phyloP scores from a whole-genome alignment of 1,284 basidiomycete species.

The Phylloboletellus chloephorus region DNA sequence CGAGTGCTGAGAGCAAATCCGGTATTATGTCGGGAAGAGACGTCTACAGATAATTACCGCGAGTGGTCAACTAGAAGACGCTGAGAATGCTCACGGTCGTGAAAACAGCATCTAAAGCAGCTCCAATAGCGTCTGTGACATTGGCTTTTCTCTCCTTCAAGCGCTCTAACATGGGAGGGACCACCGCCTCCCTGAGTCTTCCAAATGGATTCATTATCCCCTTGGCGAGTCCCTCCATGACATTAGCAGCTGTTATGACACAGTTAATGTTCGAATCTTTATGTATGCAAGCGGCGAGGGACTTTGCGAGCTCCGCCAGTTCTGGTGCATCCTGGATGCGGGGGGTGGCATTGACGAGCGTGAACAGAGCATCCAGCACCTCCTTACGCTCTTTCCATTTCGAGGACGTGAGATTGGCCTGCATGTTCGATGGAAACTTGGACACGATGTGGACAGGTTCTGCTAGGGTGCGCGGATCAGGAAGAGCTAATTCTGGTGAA shows the following conservation, averaged over 20 bases:
- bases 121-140: slow-evolving; percentile 86
- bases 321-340: slow-evolving; percentile 77
- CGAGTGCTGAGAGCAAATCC: slow-evolving; percentile 73
- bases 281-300: slow-evolving; percentile 77
- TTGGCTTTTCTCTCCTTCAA: slow-evolving; percentile 92
- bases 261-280: slow-evolving; percentile 95
- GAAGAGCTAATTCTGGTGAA: slow-evolving; percentile 40
- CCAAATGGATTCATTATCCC: slow-evolving; percentile 76
- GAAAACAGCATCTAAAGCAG: slow-evolving; percentile 88
- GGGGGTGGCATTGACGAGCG: slow-evolving; percentile 66
- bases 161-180: slow-evolving; percentile 82
- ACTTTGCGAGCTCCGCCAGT: slow-evolving; percentile 68
- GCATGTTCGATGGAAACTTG: slow-evolving; percentile 72
- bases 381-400: slow-evolving; percentile 99
- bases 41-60: slow-evolving; percentile 46
- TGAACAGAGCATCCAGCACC: slow-evolving; percentile 78
- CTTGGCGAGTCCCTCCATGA: slow-evolving; percentile 83
- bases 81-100: slow-evolving; percentile 53
- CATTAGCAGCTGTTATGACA: slow-evolving; percentile 84
- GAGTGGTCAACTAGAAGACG: slow-evolving; percentile 4
- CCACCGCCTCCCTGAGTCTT: slow-evolving; percentile 67
- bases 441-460: slow-evolving; percentile 79
- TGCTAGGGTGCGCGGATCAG: slow-evolving; percentile 80
- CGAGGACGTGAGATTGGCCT: slow-evolving; percentile 73
- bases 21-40: slow-evolving; percentile 80